These are phyloP conservation scores for Metarhizium anisopliae DNA, from an alignment of 2,329 filamentous ascomycete species.

Conservation along the genomic window DNA sequence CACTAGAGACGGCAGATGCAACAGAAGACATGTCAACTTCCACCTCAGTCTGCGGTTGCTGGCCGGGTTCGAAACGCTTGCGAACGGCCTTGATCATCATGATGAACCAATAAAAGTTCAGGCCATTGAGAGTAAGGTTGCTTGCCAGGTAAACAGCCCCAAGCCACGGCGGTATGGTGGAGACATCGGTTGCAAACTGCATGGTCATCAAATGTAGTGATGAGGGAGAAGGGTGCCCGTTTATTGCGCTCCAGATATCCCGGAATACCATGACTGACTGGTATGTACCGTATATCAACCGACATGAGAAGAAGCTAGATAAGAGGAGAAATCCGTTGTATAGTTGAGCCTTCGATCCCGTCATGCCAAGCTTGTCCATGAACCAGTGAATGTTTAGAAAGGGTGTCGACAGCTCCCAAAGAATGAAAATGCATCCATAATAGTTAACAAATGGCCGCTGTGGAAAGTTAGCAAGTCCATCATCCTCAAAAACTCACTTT, in stretches of 20 bases:
- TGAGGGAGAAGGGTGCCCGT: constrained; percentile 26
- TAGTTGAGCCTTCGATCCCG: constrained; percentile 63
- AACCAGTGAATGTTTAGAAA: constrained; percentile 91
- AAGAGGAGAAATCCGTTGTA: constrained; percentile 70
- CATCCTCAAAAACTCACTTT: background rate
- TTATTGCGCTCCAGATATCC: constrained; percentile 53
- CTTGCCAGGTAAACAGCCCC: constrained; percentile 56
- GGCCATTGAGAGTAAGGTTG: constrained; percentile 62
- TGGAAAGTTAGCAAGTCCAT: constrained; percentile 3
- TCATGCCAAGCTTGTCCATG: constrained; percentile 77
- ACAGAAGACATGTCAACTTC: constrained; percentile 21
- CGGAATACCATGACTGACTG: constrained; percentile 60
- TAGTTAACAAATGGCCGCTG: constrained; percentile 79
- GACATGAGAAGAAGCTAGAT: constrained; percentile 65
- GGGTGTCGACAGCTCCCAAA: constrained; percentile 79
- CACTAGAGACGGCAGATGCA: constrained; percentile 17
- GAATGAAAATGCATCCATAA: constrained; percentile 72
- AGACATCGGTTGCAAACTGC: constrained; percentile 37
- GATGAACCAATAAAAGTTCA: constrained; percentile 81
- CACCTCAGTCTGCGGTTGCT: constrained; percentile 20
- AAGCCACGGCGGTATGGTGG: constrained; percentile 60
- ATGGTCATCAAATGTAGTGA: constrained; percentile 18
- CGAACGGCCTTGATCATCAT: constrained; percentile 77
- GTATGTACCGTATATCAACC: constrained; percentile 69
- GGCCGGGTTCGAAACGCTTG: constrained; percentile 58